These are phyloP conservation scores for Globisporangium cederbergense DNA, from an alignment of 352 stramenopile genomes.

Conservation along the genomic window DNA sequence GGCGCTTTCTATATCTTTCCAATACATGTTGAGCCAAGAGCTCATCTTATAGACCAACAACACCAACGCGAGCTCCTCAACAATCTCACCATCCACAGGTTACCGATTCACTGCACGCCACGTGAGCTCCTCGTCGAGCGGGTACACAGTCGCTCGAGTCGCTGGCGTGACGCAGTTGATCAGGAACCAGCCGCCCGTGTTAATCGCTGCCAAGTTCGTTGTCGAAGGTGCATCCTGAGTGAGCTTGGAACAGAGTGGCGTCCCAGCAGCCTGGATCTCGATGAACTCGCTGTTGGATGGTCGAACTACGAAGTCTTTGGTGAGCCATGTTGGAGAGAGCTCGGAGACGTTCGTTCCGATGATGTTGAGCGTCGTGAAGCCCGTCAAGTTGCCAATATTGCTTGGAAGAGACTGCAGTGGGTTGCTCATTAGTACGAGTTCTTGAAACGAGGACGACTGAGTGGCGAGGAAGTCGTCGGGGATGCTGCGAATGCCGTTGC, in stretches of 20 bases:
- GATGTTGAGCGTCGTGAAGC: constrained; percentile 6
- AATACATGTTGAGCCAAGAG: neutral
- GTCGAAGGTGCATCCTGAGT: neutral
- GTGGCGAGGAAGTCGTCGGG: neutral
- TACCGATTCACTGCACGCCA: neutral
- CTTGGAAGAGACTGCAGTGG: constrained; percentile 5
- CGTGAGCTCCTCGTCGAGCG: constrained; percentile 5
- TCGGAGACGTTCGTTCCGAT: constrained; percentile 1
- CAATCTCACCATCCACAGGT: neutral
- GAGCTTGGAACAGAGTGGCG: constrained; percentile 8
- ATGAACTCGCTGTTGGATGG: neutral
- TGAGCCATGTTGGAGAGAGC: constrained; percentile 1
- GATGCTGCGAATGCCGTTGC: constrained; percentile 6
- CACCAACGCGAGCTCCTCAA: neutral
- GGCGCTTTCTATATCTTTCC: neutral
- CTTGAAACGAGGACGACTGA: neutral
- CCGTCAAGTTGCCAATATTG: neutral
- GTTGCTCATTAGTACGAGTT: constrained; percentile 9
- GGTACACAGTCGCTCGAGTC: neutral
- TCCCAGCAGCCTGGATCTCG: neutral
- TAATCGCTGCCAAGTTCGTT: neutral
- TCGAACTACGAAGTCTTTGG: neutral
- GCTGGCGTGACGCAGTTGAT: constrained; percentile 4
- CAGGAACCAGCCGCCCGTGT: constrained; percentile 5
- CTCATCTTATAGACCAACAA: neutral